Percentiles rank a stretch among this genome's conserved stretches.
These are phyloP conservation scores for Neurospora sp. DNA, from an alignment of 2,329 filamentous ascomycete genomes.

Conservation along the genomic window DNA sequence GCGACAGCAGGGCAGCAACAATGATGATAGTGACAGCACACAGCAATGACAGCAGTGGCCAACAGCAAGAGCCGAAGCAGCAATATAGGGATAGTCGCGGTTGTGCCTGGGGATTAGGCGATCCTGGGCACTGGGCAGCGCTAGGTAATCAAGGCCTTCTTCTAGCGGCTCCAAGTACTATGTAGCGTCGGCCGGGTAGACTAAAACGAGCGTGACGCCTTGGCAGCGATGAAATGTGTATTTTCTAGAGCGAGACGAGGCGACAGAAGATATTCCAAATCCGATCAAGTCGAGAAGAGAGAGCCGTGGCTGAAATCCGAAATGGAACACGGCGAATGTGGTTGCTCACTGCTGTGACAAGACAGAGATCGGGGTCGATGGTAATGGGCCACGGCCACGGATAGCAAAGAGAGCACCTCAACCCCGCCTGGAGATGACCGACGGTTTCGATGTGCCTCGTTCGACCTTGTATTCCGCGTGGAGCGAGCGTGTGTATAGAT, in stretches of 20 bases:
- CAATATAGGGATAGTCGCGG: not conserved
- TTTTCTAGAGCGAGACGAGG: not conserved
- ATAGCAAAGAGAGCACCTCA: not conserved
- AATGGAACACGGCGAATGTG: not conserved
- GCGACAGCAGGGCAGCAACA: not conserved
- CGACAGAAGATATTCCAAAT: not conserved
- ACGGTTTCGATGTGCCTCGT: not conserved
- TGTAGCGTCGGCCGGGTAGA: not conserved
- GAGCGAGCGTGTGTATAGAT: not conserved
- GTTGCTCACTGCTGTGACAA: not conserved
- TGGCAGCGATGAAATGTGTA: not conserved
- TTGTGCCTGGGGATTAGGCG: not conserved
- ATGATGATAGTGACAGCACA: constrained; percentile 3
- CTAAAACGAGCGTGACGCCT: constrained; percentile 14
- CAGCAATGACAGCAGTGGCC: constrained; percentile 5
- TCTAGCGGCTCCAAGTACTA: not conserved
- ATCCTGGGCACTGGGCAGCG: not conserved
- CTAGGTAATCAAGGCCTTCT: constrained; percentile 1
- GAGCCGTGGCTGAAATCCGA: not conserved
- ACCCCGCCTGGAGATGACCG: not conserved
- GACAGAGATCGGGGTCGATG: not conserved
- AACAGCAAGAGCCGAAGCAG: constrained; percentile 6
- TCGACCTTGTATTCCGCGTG: not conserved
- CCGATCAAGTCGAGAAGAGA: not conserved
- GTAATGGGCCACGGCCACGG: not conserved